These are phyloP conservation scores for Cryptosporidium viatorum DNA, from an alignment of 169 alveolate genomes.

Conservation along the genomic window DNA sequence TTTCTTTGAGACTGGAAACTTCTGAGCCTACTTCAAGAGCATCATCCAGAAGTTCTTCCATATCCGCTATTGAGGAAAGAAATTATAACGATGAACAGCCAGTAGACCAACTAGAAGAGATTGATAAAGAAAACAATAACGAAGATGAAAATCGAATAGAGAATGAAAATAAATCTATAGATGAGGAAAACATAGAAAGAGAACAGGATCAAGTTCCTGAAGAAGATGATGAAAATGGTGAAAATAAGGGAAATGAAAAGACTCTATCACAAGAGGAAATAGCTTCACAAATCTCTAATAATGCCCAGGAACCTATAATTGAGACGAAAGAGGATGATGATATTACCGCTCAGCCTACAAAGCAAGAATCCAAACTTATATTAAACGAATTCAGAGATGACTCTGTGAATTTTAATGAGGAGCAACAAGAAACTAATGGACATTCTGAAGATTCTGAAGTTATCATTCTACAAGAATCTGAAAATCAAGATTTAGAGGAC, in stretches of 20 bases:
- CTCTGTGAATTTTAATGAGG: constrained; percentile 10
- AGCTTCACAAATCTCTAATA: background rate
- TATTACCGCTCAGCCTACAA: background rate
- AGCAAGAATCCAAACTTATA: constrained; percentile 37
- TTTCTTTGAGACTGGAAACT: constrained; percentile 29
- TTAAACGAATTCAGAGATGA: constrained; percentile 17
- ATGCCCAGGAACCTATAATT: constrained; percentile 14
- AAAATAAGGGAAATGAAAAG: background rate
- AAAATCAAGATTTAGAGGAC: background rate
- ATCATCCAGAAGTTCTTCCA: constrained; percentile 23
- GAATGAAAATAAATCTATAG: background rate
- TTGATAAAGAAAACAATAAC: background rate
- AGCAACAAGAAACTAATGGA: constrained; percentile 40
- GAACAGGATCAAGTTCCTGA: background rate
- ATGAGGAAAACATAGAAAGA: background rate
- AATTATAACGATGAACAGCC: background rate
- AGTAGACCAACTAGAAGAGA: background rate
- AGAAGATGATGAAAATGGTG: constrained; percentile 2
- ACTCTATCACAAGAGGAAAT: background rate
- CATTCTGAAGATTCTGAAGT: constrained; percentile 12
- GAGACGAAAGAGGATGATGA: background rate
- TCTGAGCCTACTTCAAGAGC: constrained; percentile 31
- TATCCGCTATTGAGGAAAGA: background rate
- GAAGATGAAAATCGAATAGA: background rate
- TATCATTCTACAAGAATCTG: constrained; percentile 13